Conservation (phyloP, 805 yeast species). For the Yarrowia porcina region DNA sequence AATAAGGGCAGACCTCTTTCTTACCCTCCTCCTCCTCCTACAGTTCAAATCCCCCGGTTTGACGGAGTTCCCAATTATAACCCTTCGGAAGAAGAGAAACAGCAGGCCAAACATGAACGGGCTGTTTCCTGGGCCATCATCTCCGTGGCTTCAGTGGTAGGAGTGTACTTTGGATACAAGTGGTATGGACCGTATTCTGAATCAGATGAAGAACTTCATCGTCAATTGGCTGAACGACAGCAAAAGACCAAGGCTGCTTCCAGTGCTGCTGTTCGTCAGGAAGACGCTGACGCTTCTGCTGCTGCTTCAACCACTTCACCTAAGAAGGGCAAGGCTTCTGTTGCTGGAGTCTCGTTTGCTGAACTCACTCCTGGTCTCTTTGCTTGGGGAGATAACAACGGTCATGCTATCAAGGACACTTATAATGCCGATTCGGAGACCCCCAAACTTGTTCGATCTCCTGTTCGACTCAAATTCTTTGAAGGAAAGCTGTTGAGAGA, state of each 20-base stretch:
- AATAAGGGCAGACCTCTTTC: neutral
- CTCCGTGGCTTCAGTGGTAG: neutral
- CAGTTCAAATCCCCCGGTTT: neutral
- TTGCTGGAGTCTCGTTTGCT: conserved; percentile 9
- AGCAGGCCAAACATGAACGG: neutral
- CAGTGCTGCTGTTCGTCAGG: neutral
- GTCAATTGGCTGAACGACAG: neutral
- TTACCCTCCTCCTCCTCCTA: conserved; percentile 16
- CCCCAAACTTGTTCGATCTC: conserved; percentile 45
- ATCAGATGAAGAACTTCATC: neutral
- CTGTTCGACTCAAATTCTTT: conserved; percentile 60
- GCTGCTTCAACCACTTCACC: neutral
- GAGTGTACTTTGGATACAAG: conserved; percentile 5
- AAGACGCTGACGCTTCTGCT: neutral
- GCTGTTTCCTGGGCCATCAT: neutral
- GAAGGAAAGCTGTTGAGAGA: conserved; percentile 58
- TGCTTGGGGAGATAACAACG: conserved; percentile 57
- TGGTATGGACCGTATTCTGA: conserved; percentile 6
- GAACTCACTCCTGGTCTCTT: conserved; percentile 56
- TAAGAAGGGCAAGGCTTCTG: neutral
- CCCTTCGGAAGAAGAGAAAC: neutral
- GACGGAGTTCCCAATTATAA: neutral
- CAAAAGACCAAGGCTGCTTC: conserved; percentile 1
- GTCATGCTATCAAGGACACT: conserved; percentile 39
- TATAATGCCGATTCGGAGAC: conserved; percentile 28